Conservation (phyloP, 208 protist species). For the Trypanosoma brucei region DNA sequence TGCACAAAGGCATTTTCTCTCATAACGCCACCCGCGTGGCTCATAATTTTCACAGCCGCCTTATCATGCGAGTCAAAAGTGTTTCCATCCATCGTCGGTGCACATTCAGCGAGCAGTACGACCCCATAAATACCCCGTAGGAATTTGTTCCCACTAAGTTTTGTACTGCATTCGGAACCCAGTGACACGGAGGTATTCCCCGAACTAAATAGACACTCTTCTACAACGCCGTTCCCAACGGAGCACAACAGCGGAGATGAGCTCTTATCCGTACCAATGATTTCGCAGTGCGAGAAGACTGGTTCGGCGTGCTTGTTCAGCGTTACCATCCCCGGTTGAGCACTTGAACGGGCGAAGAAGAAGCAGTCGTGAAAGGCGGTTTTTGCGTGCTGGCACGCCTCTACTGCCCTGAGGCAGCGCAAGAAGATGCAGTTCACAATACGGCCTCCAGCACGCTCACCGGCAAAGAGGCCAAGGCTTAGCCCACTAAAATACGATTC, state of each 20-base stretch:
- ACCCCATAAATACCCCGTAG: constrained; percentile 13
- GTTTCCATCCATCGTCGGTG: constrained; percentile 11
- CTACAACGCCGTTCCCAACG: constrained; percentile 13
- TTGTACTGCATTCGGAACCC: constrained; percentile 4
- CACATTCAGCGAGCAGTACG: constrained; percentile 1
- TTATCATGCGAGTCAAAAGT: constrained; percentile 15
- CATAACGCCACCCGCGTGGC: constrained; percentile 17
- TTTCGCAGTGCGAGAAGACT: constrained; percentile 11
- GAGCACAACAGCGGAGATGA: constrained; percentile 8
- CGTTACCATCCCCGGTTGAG: background rate
- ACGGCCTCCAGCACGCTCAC: constrained; percentile 2
- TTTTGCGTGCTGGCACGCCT: background rate
- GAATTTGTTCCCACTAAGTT: constrained; percentile 15
- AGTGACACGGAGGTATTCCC: constrained; percentile 8
- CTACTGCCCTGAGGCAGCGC: constrained; percentile 8
- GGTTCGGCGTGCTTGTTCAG: constrained; percentile 2
- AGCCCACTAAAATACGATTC: constrained; percentile 32
- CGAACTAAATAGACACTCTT: constrained; percentile 12
- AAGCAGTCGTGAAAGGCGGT: constrained; percentile 9
- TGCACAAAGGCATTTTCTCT: constrained; percentile 18
- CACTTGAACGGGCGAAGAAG: constrained; percentile 6
- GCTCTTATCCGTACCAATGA: constrained; percentile 2
- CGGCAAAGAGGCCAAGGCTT: constrained; percentile 14
- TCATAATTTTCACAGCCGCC: constrained; percentile 21
- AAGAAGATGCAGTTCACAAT: constrained; percentile 13